Evolutionary conservation across 768 basidiomycete genomes (phyloP), one percentile per base, ranked within the genome.

Genomic region (Trametes cingulata): DNA sequence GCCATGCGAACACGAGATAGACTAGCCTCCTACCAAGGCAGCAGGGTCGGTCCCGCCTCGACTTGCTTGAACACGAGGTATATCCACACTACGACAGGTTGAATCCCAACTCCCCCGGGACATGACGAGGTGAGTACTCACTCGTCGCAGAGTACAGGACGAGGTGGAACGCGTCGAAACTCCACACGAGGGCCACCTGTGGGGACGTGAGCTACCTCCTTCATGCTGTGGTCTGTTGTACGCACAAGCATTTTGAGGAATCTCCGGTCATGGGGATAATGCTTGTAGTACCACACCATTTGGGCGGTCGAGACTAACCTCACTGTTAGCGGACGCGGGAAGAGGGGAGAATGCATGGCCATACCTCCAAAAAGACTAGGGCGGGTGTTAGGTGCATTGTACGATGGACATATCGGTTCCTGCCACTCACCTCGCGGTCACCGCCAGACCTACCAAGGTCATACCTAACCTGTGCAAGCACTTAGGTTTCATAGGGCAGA

Each of bases 281-380:
- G 54, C 50, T 20, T 56, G 60, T 52, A 56, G 37, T 62, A 62
- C 60, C 60, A 62, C 19, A 33, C 19, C 8, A 36, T 52, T 24
- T 60, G 59, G 1, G 45, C 52, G 24, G 52, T 54, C 14, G 59
- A 39, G 24, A 60, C 59, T 60, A 20, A 1, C 12, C 40, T 40
- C 33, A 40, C 1, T 3, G 13, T 52, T 12, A 29, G 51, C 14
- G 25, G 33, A 0, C 9, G 12, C 6, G n/a, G 53, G 12, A 45
- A 20, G 15, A 36, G 22, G 20, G 10, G 8, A 22, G 29, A 33
- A n/a, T n/a, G n/a, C 29, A 33, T 4, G 7, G n/a, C 7, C 20
- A 5, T 15, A 60, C 59, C 52, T 53, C 59, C 59, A 25, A 54
- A 60, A 0, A 54, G 47, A 36, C 59, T 60, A 17, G 20, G 3